phyloP scores from a whole-genome alignment of 768 basidiomycete genomes.

The Floccularia luteovirens region DNA sequence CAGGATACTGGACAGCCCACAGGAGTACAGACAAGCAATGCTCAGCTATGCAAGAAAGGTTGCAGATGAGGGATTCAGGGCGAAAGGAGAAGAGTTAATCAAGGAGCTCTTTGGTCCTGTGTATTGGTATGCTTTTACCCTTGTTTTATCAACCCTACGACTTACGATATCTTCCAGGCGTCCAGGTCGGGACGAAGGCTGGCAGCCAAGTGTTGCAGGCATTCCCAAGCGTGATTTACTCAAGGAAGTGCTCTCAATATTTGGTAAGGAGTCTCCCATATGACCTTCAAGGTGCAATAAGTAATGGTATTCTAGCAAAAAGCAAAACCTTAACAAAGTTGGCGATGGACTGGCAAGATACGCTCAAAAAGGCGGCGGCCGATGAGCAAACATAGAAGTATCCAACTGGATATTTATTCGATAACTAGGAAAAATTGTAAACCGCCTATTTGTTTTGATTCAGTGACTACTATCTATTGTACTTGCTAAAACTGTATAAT shows the following conservation, averaged over 20 bases:
- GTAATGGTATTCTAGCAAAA: slow-evolving; percentile 35
- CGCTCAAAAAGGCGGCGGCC: slow-evolving; percentile 52
- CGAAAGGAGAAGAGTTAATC: slow-evolving; percentile 86
- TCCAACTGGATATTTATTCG: too few relatives aligned
- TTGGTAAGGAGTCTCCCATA: slow-evolving; percentile 41
- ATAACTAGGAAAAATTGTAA: too few relatives aligned
- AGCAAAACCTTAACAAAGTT: slow-evolving; percentile 72
- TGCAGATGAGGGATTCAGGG: slow-evolving; percentile 83
- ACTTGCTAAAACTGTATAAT: too few relatives aligned
- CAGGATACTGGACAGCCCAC: slow-evolving; percentile 67
- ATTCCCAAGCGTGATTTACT: slow-evolving; percentile 76
- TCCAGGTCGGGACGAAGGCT: slow-evolving; percentile 54
- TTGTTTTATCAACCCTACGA: slow-evolving; percentile 1
- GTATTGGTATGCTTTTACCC: slow-evolving; percentile 59
- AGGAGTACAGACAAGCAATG: slow-evolving; percentile 77
- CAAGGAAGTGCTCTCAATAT: slow-evolving; percentile 69
- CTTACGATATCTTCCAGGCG: slow-evolving; percentile 41
- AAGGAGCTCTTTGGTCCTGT: slow-evolving; percentile 87
- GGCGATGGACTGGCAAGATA: slow-evolving; percentile 79
- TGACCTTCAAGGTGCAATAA: background rate
- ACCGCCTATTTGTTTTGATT: too few relatives aligned
- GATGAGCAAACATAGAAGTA: slow-evolving; percentile 22
- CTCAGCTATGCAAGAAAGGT: slow-evolving; percentile 75
- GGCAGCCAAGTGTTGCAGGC: slow-evolving; percentile 66
- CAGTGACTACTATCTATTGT: too few relatives aligned